Base-by-base conservation (phyloP, 768 basidiomycete species). In the Pleurotus giganteus region DNA sequence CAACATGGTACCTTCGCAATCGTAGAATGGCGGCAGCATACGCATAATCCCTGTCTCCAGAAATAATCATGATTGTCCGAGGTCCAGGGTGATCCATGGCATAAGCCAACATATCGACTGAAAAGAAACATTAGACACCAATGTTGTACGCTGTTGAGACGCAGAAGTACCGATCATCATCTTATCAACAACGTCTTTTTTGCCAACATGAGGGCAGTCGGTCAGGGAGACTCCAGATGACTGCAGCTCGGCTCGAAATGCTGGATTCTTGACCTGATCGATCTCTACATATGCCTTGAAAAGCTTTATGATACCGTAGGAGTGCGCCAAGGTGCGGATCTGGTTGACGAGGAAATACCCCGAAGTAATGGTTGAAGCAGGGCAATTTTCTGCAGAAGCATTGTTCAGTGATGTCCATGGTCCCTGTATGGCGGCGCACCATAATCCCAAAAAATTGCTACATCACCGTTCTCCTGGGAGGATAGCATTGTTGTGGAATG, bases 231-330 rank as follows among this genome's bases (percentile, higher is more conserved):
- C 77, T 1, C 80, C 80, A 9, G 79, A 80, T 2, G 72, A 67
- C 52, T 80, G 78, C 0, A 83, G 66, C 50, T 81, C 74, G 9
- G 73, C 71, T 27, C 74, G 67, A 2, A 76, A 54, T 13, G 49
- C 58, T 27, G 63, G 60, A 21, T 69, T 67, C 56, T 71, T 71
- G 28, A 65, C 29, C 4, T 71, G 68, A 8, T 77, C 65, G 17
- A 77, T 60, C 57, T 82, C 77, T 34, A 80, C 64, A 63, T 84
- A 84, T 5, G 80, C 81, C 59, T 77, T 81, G 69, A 84, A 83
- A 0, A 72, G 63, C 4, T 70, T 76, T 3, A 82, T 69, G 53
- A 66, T 70, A 36, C 82, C 82, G 60, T 74, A 80, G 3, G 68
- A 53, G 46, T 76, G 74, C 2, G 79, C 76, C n/a, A 81, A 58